phyloP scores from a whole-genome alignment of 2,329 filamentous ascomycete species.

The Helicocarpus griseus region DNA sequence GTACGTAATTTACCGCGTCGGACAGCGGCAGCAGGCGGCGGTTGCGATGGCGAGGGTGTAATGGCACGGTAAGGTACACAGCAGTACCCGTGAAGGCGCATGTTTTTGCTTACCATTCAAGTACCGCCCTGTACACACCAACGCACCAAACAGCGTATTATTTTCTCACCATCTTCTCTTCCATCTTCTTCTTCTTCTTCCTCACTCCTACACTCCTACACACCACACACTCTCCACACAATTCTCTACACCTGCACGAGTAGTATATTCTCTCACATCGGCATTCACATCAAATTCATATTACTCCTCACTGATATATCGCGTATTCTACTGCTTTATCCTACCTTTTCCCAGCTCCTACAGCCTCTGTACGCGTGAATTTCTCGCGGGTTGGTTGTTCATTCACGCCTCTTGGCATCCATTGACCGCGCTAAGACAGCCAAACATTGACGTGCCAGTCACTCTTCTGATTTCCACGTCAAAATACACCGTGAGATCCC shows the following conservation, averaged over 20 bases:
- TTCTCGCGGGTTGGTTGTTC: conserved; percentile 25
- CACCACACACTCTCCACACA: neutral
- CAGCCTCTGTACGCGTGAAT: conserved; percentile 4
- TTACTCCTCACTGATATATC: neutral
- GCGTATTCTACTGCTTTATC: conserved; percentile 1
- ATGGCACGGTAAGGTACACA: neutral
- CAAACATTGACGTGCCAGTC: conserved; percentile 31
- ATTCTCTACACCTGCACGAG: neutral
- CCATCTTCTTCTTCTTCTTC: neutral
- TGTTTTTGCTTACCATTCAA: neutral
- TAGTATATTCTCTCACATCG: neutral
- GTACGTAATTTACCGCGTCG: neutral
- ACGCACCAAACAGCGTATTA: neutral
- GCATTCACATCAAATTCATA: neutral
- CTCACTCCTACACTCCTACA: neutral
- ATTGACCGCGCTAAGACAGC: conserved; percentile 31
- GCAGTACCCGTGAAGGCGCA: neutral
- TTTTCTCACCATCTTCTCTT: neutral
- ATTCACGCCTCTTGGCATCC: conserved; percentile 19
- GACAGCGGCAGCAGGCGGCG: neutral
- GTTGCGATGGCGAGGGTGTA: neutral
- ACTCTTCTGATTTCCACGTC: conserved; percentile 19
- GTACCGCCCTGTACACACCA: neutral
- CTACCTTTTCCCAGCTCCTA: neutral
- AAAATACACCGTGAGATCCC: neutral